Evolutionary conservation across 441 rosid species (phyloP).

Genomic region (Cnidoscolus chayamansa): DNA sequence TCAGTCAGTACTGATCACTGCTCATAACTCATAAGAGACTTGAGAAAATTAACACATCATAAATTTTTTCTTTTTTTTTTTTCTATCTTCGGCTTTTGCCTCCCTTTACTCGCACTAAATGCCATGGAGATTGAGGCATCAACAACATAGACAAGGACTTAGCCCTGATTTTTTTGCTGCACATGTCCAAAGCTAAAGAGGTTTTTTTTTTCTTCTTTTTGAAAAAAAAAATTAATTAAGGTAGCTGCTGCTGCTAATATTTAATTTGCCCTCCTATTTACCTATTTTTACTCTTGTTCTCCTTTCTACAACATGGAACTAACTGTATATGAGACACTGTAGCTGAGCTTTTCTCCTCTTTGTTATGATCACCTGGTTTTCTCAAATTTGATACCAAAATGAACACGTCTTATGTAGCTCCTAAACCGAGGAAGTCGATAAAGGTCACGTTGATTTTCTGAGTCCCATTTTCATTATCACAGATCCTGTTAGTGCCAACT

Average conservation of each 20-base stretch:
- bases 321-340: background rate
- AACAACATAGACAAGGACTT: no score
- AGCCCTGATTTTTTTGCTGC: background rate
- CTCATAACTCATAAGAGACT: no score
- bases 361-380: background rate
- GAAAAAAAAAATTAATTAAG: no score
- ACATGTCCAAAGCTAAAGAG: conserved; percentile 14
- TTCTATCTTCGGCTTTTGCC: background rate
- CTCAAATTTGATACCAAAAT: background rate
- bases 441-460: conserved; percentile 32
- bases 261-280: background rate
- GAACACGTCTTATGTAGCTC: conserved; percentile 28
- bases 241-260: background rate
- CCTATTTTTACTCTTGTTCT: background rate
- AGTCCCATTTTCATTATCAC: conserved; percentile 24
- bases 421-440: conserved; percentile 71
- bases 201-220: background rate
- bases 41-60: background rate
- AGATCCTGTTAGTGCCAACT: conserved; percentile 34
- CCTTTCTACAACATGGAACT: conserved; percentile 6
- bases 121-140: background rate
- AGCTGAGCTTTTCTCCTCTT: background rate
- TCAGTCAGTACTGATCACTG: background rate
- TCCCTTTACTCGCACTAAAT: background rate
- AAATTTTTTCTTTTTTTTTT: background rate